A percentile compares a stretch with the other conserved stretches of the same genome.
Evolutionary conservation across 176 grass and related monocot species (phyloP).

Genomic region (Oropetium thomaeum): DNA sequence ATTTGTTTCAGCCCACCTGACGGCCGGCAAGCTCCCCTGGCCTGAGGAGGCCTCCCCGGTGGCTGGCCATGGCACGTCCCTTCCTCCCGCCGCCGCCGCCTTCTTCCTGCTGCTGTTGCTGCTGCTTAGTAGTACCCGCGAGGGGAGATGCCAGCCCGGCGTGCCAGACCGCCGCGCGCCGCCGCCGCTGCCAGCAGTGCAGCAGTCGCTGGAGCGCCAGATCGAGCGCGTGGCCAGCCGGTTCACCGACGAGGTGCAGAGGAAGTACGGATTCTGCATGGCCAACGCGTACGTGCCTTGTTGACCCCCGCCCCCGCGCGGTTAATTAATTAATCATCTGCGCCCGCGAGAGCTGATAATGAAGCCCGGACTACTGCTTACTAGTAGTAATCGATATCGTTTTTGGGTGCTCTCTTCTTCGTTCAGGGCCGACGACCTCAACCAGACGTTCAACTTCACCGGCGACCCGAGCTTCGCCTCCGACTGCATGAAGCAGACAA

Average conservation of each 20-base stretch:
- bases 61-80: neutral
- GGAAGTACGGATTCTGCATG: constrained; percentile 52
- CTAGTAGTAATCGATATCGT: neutral
- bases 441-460: constrained; percentile 50
- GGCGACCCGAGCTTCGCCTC: constrained; percentile 35
- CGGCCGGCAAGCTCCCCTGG: neutral
- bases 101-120: neutral
- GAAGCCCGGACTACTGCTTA: neutral
- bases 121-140: neutral
- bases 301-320: too few species aligned
- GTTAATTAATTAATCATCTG: too few species aligned
- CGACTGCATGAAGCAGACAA: constrained; percentile 39
- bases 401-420: neutral
- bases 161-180: neutral
- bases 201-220: neutral
- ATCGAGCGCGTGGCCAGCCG: neutral
- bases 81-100: neutral
- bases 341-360: neutral
- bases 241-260: constrained; percentile 26
- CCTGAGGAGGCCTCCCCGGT: neutral
- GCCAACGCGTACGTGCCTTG: constrained; percentile 37
- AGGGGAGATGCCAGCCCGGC: constrained; percentile 12
- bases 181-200: neutral
- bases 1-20: too few species aligned
- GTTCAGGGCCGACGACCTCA: constrained; percentile 50